Evolutionary conservation across 208 protist species (phyloP), one percentile per base, ranked within the genome.

Genomic region (Naegleria fowleri): DNA sequence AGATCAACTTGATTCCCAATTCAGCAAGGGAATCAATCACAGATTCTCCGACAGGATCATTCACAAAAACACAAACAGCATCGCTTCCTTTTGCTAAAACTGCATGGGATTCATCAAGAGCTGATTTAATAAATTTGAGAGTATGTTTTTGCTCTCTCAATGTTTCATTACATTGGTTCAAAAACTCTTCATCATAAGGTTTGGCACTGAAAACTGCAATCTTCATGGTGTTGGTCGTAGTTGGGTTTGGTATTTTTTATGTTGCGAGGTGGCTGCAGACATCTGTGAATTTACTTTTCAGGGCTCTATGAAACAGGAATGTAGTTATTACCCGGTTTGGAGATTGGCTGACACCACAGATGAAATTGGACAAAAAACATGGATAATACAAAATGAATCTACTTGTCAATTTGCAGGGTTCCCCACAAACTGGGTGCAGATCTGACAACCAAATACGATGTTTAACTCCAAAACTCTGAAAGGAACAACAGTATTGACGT

Each of bases 51-150:
- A 48, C 38, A 38, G 38, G 38, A 87, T 87, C 84, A 87, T 87
- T 87, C 5, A 87, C 84, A 52, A 87, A 87, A 22, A 52, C 41
- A 87, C 38, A 55, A 55, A 87, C 33, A 7, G 41, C 84, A 52
- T 87, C 84, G 36, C 29, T 36, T 33, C 84, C 84, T 55, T 87
- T 19, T 33, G 84, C 41, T 25, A 87, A 52, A 36, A 16, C 6
- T 36, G 25, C 40, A 29, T 39, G n/a, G 4, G n/a, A 22, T 39
- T 85, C 38, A 85, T 85, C 38, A 19, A 85, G n/a, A 22, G n/a
- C 36, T 22, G 38, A 85, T 22, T 16, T 19, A 43, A 85, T 29
- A 85, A n/a, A 85, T 43, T 85, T 43, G 19, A 85, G 9, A 5
- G 38, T 9, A 29, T 43, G n/a, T 19, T 85, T 85, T 5, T 15